Base-by-base conservation (phyloP, 192 early-diverging fungal genomes). In the Entomortierella parvispora region DNA sequence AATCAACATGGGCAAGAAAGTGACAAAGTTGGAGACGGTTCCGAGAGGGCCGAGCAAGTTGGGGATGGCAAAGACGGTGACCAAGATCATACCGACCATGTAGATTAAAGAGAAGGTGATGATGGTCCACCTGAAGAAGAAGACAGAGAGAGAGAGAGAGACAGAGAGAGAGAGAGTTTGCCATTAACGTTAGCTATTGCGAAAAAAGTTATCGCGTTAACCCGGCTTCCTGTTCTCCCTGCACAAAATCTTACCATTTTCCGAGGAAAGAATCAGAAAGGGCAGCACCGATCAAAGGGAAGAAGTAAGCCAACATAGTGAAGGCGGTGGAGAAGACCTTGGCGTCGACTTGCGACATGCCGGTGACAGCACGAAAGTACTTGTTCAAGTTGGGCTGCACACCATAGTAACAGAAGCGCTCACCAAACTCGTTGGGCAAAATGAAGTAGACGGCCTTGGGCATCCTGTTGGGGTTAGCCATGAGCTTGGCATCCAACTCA, bases 211-310 rank as follows among this genome's bases (percentile, higher is more conserved):
- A n/a, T n/a, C n/a, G n/a, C n/a, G n/a, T n/a, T n/a, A n/a, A n/a
- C n/a, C n/a, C n/a, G n/a, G n/a, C n/a, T n/a, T n/a, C n/a, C n/a
- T n/a, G n/a, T n/a, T n/a, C 37, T 9, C 28, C 2, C 2, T 17
- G 12, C 81, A 67, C 15, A 87, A 28, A 29, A 31, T 25, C 62
- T 62, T 83, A 81, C 86, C 71, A 90, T 80, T 90, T 90, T 75
- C 83, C 87, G 48, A 91, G 74, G 79, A 81, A 90, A 40, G 87
- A 89, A 69, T 90, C 89, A 10, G 85, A 87, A 25, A 90, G 46
- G 44, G 85, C 78, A 33, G 87, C 85, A 60, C 89, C 89, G 33
- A 84, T 43, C 37, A 90, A 76, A 25, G 89, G 89, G 75, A 77
- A 79, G 71, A 87, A 83, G 69, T 89, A 90, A 0, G 86, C 79